Conservation (phyloP, 1,284 basidiomycete species). For the Xerocomus minutiporus region DNA sequence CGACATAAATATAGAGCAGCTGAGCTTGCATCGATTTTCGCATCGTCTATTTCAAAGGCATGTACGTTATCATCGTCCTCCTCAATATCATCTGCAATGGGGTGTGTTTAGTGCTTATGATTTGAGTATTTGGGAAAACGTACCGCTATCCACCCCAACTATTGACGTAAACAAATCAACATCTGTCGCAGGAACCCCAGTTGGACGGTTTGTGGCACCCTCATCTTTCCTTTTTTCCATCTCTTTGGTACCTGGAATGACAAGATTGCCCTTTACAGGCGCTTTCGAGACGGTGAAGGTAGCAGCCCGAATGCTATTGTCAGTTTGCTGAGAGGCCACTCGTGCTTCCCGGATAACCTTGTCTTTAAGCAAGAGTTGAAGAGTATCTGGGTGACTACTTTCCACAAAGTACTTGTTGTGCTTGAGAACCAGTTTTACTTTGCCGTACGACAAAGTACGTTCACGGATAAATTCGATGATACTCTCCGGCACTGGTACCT, state of each 20-base stretch:
- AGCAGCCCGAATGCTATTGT: conserved; percentile 69
- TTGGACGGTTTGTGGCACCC: conserved; percentile 33
- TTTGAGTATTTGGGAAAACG: conserved; percentile 20
- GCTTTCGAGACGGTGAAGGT: conserved; percentile 83
- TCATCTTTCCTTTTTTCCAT: conserved; percentile 63
- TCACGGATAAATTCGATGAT: conserved; percentile 84
- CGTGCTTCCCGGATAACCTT: conserved; percentile 77
- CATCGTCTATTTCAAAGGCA: conserved; percentile 89
- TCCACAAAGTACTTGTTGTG: conserved; percentile 96
- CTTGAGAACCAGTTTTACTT: conserved; percentile 95
- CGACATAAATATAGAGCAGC: not conserved
- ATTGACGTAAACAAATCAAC: conserved; percentile 84
- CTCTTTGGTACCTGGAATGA: conserved; percentile 83
- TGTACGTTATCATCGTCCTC: conserved; percentile 95
- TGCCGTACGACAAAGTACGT: conserved; percentile 91
- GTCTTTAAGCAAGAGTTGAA: conserved; percentile 85
- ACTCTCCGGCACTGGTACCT: conserved; percentile 85
- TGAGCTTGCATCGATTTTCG: conserved; percentile 77
- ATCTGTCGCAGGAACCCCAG: conserved; percentile 44
- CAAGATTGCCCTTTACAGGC: conserved; percentile 72
- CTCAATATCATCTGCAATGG: conserved; percentile 78
- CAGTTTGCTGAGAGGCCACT: conserved; percentile 57
- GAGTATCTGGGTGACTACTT: conserved; percentile 86
- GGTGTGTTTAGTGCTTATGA: conserved; percentile 6
- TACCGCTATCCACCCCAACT: conserved; percentile 86